Evolutionary conservation across 305 asterid genomes (phyloP), one percentile per base, ranked within the genome.

Genomic region (Rubia peregrina): DNA sequence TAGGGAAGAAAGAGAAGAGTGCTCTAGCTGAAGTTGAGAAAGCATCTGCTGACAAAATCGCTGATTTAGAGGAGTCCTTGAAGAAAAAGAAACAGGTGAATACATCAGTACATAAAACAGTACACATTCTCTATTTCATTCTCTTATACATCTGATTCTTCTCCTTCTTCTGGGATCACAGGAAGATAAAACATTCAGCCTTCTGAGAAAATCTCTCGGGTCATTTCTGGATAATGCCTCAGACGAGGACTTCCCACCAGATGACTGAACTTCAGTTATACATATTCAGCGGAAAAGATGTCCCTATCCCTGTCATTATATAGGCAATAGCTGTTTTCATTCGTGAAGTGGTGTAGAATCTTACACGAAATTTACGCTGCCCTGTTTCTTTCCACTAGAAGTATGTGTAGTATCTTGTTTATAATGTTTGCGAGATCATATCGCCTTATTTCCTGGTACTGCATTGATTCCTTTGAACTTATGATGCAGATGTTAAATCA

Each of bases 71-170:
- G 79, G 97, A 87, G 76, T 93, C 97, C 24, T 80, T 93, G 78
- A 91, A 89, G 96, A 94, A 89, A 83, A 94, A 91, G 78, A 91
- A 89, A 75, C 90, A 89, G 97, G 98, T 91, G 51, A 61, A n/a
- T 22, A 16, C 38, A 40, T 42, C 36, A 5, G 19, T 21, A 6
- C 22, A n/a, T 26, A 38, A 17, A 5, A 40, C 30, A 64, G 9
- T 9, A 40, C 49, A 8, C 33, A 9, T 17, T 16, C 10, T 19
- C 6, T n/a, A 57, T n/a, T 4, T 19, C 49, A 33, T 56, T 12
- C 57, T 3, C 67, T 59, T 24, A 7, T 33, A n/a, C n/a, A n/a
- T 22, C 48, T 57, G 65, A 64, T 26, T 12, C 2, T 17, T 69
- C 49, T n/a, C 49, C 56, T n/a, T 38, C 30, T 43, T 64, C 33